phyloP scores from a whole-genome alignment of 305 asterid genomes.

The Rubia balearica region DNA sequence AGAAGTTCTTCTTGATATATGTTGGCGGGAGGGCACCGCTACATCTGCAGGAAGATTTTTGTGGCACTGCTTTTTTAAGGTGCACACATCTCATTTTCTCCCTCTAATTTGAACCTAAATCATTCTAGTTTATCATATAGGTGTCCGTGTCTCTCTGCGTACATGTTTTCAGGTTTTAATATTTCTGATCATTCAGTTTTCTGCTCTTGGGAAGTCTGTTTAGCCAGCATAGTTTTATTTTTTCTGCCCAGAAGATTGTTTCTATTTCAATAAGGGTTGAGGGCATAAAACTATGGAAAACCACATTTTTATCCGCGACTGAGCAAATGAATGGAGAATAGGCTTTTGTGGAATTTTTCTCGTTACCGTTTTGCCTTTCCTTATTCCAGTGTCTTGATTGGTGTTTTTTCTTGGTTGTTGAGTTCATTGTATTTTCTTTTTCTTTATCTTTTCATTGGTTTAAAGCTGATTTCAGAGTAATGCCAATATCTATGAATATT shows the following conservation, averaged over 20 bases:
- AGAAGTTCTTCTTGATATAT: slow-evolving; percentile 87
- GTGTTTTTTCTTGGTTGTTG: too few species aligned
- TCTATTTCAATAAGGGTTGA: not conserved
- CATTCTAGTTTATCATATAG: not conserved
- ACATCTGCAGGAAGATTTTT: slow-evolving; percentile 92
- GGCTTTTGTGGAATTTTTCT: not conserved
- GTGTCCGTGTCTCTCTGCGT: not conserved
- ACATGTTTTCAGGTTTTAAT: not conserved
- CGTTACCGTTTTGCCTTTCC: not conserved
- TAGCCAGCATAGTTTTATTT: not conserved
- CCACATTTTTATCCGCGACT: not conserved
- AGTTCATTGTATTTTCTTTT: not conserved
- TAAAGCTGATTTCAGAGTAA: not conserved
- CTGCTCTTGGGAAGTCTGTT: not conserved
- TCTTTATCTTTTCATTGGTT: not conserved
- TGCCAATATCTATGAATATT: slow-evolving; percentile 22
- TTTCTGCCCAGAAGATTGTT: not conserved
- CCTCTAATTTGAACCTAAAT: not conserved
- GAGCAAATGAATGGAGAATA: not conserved
- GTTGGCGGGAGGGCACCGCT: slow-evolving; percentile 91
- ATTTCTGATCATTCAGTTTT: not conserved
- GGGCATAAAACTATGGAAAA: not conserved
- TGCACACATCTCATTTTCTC: slow-evolving; percentile 7
- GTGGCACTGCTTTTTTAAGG: slow-evolving; percentile 97
- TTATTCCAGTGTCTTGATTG: not conserved